Conservation (phyloP, 2,329 filamentous ascomycete species). For the Aspergillus novoparasiticus region DNA sequence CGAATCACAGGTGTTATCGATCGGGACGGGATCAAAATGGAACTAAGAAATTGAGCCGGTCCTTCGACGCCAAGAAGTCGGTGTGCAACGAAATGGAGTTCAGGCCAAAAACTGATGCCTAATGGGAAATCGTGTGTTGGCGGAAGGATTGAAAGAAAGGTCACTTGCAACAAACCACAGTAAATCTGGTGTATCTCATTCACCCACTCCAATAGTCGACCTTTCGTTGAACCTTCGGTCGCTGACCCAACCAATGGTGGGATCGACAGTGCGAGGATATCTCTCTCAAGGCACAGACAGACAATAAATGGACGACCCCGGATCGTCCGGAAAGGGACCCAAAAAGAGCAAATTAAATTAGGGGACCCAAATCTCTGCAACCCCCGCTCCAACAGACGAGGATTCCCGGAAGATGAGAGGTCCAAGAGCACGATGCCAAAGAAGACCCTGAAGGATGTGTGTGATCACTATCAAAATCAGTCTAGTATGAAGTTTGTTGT, state of each 20-base stretch:
- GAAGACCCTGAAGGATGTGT: neutral
- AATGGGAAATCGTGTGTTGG: neutral
- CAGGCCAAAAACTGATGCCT: conserved; percentile 2
- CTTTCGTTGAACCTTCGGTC: neutral
- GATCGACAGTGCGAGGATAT: neutral
- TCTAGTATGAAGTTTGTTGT: conserved; percentile 1
- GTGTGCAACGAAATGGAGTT: conserved; percentile 5
- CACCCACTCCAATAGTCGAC: neutral
- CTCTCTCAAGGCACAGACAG: neutral
- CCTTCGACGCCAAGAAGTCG: conserved; percentile 8
- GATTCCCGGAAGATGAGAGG: neutral
- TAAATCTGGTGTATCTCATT: neutral
- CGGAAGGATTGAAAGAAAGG: neutral
- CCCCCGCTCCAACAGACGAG: neutral
- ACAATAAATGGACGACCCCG: conserved; percentile 15
- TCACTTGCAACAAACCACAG: neutral
- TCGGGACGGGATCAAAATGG: neutral
- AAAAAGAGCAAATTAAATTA: conserved; percentile 1
- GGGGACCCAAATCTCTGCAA: neutral
- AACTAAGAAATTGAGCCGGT: neutral
- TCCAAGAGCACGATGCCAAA: neutral
- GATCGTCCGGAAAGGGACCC: conserved; percentile 18
- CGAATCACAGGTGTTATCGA: neutral
- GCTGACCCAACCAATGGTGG: neutral
- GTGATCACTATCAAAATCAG: conserved; percentile 1